These are phyloP conservation scores for Salix koriyanagi DNA, from an alignment of 345 rosid genomes.

Conservation along the genomic window DNA sequence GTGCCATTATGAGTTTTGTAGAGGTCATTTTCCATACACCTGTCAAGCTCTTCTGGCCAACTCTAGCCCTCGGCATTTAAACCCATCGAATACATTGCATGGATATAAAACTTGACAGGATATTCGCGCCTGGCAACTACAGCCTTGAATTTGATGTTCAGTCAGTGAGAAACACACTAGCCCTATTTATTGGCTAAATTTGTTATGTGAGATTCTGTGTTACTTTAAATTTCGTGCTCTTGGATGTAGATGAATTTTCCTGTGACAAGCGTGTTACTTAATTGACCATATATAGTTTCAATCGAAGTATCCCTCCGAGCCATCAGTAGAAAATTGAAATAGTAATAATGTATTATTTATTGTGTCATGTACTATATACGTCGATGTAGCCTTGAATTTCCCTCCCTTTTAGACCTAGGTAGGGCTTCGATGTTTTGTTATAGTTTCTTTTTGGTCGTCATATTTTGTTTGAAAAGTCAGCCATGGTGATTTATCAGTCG, in stretches of 20 bases:
- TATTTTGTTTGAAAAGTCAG: not conserved
- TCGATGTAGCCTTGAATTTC: not conserved
- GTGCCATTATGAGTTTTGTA: not conserved
- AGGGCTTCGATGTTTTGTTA: not conserved
- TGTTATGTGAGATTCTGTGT: not conserved
- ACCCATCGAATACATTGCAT: not conserved
- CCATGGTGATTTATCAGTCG: not conserved
- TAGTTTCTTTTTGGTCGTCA: not conserved
- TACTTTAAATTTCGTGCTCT: not conserved
- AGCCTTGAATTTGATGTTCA: not conserved
- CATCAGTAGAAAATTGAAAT: not conserved
- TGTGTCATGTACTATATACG: not conserved
- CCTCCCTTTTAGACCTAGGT: not conserved
- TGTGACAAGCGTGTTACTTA: not conserved
- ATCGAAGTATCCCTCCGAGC: not conserved
- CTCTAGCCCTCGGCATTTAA: not conserved
- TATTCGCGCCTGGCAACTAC: not conserved
- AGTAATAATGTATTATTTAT: not conserved
- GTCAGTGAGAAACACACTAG: not conserved
- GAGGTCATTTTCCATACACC: not conserved
- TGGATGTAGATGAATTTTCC: not conserved
- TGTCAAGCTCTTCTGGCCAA: not conserved
- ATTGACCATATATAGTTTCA: not conserved
- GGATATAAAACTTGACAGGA: not conserved
- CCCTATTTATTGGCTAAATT: not conserved